A percentile compares a stretch with the other conserved stretches of the same genome.
Conservation (phyloP, 164 flowering plant genomes). For the Tinospora cordifolia region DNA sequence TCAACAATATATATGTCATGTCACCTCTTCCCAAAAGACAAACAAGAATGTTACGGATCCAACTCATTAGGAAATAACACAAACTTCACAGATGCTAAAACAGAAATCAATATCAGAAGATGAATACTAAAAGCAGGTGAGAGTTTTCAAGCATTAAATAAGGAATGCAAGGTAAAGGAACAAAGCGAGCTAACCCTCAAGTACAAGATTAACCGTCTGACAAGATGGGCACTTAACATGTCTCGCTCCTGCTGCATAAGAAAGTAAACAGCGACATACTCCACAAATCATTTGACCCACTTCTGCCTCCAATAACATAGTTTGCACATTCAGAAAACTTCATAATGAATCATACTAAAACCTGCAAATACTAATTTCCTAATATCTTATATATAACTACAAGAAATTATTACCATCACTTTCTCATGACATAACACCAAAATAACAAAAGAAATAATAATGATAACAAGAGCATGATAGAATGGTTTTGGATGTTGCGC, state of each 20-base stretch:
- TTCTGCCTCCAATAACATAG: constrained; percentile 34
- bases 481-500: too few species aligned
- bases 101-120: background rate
- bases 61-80: background rate
- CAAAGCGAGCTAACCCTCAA: constrained; percentile 47
- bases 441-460: background rate
- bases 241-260: constrained; percentile 54
- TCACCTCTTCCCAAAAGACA: too few species aligned
- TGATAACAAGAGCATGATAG: too few species aligned
- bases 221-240: constrained; percentile 61
- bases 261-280: constrained; percentile 56
- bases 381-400: background rate
- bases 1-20: too few species aligned
- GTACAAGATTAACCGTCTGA: constrained; percentile 55
- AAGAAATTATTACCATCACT: background rate
- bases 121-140: background rate
- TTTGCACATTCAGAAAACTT: background rate
- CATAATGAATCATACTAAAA: constrained; percentile 3
- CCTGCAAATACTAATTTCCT: too few species aligned
- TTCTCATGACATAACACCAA: background rate
- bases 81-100: background rate
- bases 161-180: background rate
- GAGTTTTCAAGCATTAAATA: background rate
- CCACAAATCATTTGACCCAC: constrained; percentile 90
- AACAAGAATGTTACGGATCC: background rate